phyloP scores from a whole-genome alignment of 1,139 yeast genomes.

The Arxiozyma slooffiae region DNA sequence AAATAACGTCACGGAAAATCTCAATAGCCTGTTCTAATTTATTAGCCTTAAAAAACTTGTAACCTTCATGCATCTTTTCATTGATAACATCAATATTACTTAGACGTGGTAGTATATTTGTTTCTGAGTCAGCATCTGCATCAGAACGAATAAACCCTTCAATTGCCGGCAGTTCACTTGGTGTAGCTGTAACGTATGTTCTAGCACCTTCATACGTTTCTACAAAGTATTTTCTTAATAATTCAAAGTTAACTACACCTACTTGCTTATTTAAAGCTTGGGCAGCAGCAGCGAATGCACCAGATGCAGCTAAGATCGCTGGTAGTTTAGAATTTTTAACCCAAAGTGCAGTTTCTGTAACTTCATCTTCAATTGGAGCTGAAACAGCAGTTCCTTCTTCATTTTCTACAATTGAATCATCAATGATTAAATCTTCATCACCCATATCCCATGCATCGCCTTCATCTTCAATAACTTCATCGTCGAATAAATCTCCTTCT shows the following conservation, averaged over 20 bases:
- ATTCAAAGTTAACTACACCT: constrained; percentile 80
- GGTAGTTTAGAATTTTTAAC: constrained; percentile 81
- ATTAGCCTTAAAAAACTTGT: constrained; percentile 72
- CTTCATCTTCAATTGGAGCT: constrained; percentile 31
- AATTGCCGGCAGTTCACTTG: constrained; percentile 60
- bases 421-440: constrained; percentile 60
- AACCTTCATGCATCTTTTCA: constrained; percentile 60
- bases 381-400: constrained; percentile 31
- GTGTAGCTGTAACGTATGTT: constrained; percentile 63
- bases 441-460: constrained; percentile 47
- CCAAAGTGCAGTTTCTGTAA: constrained; percentile 67
- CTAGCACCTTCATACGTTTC: constrained; percentile 77
- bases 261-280: constrained; percentile 81
- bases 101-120: constrained; percentile 51
- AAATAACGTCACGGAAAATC: constrained; percentile 68
- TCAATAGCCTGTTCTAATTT: constrained; percentile 72
- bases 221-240: constrained; percentile 70
- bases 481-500: constrained; percentile 28
- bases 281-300: constrained; percentile 93
- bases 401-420: constrained; percentile 41
- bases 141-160: constrained; percentile 59
- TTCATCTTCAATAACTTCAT: constrained; percentile 44
- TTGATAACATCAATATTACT: constrained; percentile 71
- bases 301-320: constrained; percentile 91
- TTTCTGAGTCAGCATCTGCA: constrained; percentile 38